Evolutionary conservation across 2,329 filamentous ascomycete genomes (phyloP).

Genomic region (Hirsutella thompsonii): DNA sequence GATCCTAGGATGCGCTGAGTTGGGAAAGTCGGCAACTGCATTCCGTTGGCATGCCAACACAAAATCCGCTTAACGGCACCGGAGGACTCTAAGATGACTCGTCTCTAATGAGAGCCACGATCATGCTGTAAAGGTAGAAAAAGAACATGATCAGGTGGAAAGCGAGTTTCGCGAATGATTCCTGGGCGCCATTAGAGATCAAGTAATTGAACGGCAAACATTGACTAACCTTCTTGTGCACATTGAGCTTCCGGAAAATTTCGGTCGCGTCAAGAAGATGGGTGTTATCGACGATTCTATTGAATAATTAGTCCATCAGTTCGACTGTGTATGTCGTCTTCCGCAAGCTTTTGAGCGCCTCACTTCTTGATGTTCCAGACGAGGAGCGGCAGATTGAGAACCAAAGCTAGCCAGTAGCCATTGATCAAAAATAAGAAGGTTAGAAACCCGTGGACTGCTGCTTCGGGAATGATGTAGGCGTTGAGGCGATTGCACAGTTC

Average conservation of each 20-base stretch:
- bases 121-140: constrained; percentile 99
- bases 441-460: constrained; percentile 90
- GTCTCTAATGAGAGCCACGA: constrained; percentile 90
- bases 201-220: neutral
- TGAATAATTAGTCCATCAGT: neutral
- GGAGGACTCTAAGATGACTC: constrained; percentile 59
- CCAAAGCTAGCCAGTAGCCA: constrained; percentile 89
- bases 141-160: constrained; percentile 99
- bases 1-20: neutral
- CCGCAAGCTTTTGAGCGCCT: constrained; percentile 21
- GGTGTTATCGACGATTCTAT: constrained; percentile 89
- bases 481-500: constrained; percentile 99
- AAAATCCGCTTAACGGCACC: neutral
- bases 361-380: constrained; percentile 98
- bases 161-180: constrained; percentile 97
- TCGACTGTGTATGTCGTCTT: neutral
- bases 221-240: constrained; percentile 80
- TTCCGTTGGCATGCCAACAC: neutral
- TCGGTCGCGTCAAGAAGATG: constrained; percentile 95
- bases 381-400: constrained; percentile 84
- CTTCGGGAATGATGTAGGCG: constrained; percentile 98
- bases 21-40: neutral
- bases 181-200: constrained; percentile 37
- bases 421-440: constrained; percentile 96
- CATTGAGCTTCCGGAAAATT: constrained; percentile 97